phyloP scores from a whole-genome alignment of 495 filamentous ascomycete species.

The Aspergillus steynii region DNA sequence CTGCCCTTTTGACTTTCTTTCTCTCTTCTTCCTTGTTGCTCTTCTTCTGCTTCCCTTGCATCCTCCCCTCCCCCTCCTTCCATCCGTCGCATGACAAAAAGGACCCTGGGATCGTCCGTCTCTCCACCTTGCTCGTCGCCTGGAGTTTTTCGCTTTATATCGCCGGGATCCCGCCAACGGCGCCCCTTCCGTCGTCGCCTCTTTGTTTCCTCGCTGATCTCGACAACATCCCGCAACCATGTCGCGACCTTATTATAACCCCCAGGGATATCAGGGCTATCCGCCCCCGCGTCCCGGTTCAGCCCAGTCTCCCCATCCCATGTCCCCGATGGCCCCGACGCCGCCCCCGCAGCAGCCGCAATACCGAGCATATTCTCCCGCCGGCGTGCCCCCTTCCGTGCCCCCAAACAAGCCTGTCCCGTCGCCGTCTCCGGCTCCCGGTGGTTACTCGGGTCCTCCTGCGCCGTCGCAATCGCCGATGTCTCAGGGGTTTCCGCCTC shows the following conservation, averaged over 20 bases:
- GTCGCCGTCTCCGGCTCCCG: slow-evolving; percentile 31
- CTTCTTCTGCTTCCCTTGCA: slow-evolving; percentile 14
- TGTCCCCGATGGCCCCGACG: slow-evolving; percentile 38
- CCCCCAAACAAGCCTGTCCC: slow-evolving; percentile 27
- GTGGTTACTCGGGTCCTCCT: slow-evolving; percentile 33
- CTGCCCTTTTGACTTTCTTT: slow-evolving; percentile 17
- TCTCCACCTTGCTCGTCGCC: slow-evolving; percentile 5
- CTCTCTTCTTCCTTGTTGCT: slow-evolving; percentile 7
- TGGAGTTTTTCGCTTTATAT: slow-evolving; percentile 8
- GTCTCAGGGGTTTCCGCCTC: slow-evolving; percentile 21
- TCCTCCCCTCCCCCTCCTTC: slow-evolving; percentile 13
- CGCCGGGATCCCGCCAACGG: slow-evolving; percentile 6
- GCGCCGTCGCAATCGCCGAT: slow-evolving; percentile 25
- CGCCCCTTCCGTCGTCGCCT: slow-evolving; percentile 9
- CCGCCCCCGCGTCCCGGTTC: slow-evolving; percentile 31
- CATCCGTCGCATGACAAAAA: slow-evolving; percentile 15
- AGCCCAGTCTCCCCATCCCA: slow-evolving; percentile 35
- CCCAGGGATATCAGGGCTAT: slow-evolving; percentile 32
- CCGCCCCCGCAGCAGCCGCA: slow-evolving; percentile 22
- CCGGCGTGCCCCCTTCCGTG: slow-evolving; percentile 23
- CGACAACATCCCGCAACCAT: slow-evolving; percentile 29
- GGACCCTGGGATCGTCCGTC: slow-evolving; percentile 6
- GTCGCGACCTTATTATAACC: slow-evolving; percentile 39
- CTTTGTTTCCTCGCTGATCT: slow-evolving; percentile 10
- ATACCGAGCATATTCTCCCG: slow-evolving; percentile 36